Conservation (phyloP, 78 protist species). For the Emiliania huxleyi region DNA sequence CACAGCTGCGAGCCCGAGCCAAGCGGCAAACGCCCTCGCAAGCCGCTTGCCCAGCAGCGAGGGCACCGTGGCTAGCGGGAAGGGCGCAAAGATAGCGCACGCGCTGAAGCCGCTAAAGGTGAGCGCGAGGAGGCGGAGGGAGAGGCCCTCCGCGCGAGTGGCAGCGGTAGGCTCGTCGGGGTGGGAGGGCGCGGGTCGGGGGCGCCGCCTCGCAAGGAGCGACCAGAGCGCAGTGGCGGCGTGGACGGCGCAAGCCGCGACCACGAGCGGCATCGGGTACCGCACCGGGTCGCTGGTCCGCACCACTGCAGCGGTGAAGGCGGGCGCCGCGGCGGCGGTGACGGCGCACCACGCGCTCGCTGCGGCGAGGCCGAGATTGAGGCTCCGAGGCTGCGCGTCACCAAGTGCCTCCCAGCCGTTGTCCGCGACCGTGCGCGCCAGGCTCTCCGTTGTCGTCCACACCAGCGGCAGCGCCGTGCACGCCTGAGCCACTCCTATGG, state of each 20-base stretch:
- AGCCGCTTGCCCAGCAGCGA: background rate
- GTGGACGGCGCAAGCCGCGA: too few species aligned
- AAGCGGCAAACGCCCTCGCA: background rate
- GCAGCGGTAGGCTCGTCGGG: background rate
- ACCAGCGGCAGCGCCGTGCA: background rate
- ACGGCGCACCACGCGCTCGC: background rate
- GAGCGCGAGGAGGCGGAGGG: background rate
- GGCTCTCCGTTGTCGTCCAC: background rate
- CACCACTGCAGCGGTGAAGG: background rate
- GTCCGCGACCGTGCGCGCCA: background rate
- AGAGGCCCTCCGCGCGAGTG: background rate
- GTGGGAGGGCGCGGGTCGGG: background rate
- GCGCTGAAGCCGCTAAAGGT: background rate
- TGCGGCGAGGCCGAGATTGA: slow-evolving; percentile 3
- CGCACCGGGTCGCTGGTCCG: background rate
- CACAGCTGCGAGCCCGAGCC: background rate
- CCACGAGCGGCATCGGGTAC: too few species aligned
- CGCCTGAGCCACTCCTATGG: background rate
- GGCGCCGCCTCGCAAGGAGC: background rate
- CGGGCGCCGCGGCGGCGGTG: background rate
- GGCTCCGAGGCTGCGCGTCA: background rate
- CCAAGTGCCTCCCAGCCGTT: background rate
- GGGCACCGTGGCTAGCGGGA: background rate
- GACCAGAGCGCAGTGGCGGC: too few species aligned
- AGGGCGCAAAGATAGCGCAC: background rate